A percentile compares a stretch with the other conserved stretches of the same genome.
Evolutionary conservation across 2,329 filamentous ascomycete species (phyloP).

Genomic region (Penicillium sp.): DNA sequence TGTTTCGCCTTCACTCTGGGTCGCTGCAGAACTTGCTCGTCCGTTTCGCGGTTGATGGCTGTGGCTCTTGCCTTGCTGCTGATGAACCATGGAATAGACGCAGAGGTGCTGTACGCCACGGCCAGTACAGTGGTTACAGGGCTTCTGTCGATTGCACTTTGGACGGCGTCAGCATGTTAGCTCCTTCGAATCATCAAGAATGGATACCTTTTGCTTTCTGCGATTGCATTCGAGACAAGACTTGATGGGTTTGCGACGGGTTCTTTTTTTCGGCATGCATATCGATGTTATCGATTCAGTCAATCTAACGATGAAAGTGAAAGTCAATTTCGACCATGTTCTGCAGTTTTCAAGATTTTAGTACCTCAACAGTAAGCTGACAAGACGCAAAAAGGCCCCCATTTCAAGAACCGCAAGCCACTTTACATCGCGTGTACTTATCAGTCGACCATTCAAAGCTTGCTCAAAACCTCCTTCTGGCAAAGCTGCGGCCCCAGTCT

Average conservation of each 20-base stretch:
- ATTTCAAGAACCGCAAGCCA: slow-evolving; percentile 5
- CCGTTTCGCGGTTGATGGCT: not conserved
- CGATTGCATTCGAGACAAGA: slow-evolving; percentile 19
- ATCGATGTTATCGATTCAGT: not conserved
- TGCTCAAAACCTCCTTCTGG: not conserved
- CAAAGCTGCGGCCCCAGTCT: not conserved
- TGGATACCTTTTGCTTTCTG: slow-evolving; percentile 16
- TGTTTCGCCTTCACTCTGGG: slow-evolving; percentile 3
- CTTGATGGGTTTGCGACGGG: slow-evolving; percentile 18
- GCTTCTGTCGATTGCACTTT: slow-evolving; percentile 17
- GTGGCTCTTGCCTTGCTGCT: not conserved
- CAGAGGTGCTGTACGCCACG: slow-evolving; percentile 15
- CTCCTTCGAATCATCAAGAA: not conserved
- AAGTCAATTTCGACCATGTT: not conserved
- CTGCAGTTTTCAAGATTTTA: slow-evolving; percentile 1
- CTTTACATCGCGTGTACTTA: slow-evolving; percentile 8
- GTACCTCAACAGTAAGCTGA: not conserved
- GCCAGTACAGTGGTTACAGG: slow-evolving; percentile 18
- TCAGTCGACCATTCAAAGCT: slow-evolving; percentile 5
- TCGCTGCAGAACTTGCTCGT: slow-evolving; percentile 4
- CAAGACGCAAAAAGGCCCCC: slow-evolving; percentile 13
- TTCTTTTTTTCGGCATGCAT: slow-evolving; percentile 15
- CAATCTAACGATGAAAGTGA: no score
- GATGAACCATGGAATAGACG: slow-evolving; percentile 10
- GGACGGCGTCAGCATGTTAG: not conserved